Evolutionary conservation across 2,329 filamentous ascomycete genomes (phyloP), one percentile per base, ranked within the genome.

Genomic region (Laburnicola sp.): DNA sequence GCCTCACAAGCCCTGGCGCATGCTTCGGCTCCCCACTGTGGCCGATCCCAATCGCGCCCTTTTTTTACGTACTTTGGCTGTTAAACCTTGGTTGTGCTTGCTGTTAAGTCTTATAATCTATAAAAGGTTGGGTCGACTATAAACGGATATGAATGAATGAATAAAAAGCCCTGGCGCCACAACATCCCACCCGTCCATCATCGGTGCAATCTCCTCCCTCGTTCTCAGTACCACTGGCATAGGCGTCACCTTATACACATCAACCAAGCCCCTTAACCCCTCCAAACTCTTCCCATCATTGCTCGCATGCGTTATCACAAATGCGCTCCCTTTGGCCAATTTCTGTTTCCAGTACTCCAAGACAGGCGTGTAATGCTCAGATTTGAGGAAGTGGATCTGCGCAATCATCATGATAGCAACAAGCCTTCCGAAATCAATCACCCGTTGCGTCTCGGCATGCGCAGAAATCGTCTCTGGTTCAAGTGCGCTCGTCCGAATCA

Each of bases 361-460:
- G 2, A 54, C 30, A 10, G 31, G 31, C 2, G 27, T 39, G 26
- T 54, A 51, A 23, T 54, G 51, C n/a, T 22, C 23, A 22, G 25
- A 3, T 21, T 23, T 26, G 27, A 50, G 51, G 43, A 54, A 51
- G 25, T 51, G 51, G 11, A 54, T 45, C 23, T 51, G 25, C 10
- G 51, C 51, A 9, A 53, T 39, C 42, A 47, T 46, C 38, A 56
- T 34, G 28, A 56, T 34, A 4, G 25, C 49, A 11, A 53, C 53
- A 4, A 47, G 52, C 25, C 48, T 37, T 6, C 31, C 21, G 49
- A 55, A 51, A 36, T 52, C 52, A 2, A 55, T 55, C n/a, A 55
- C 2, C 9, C 48, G 43, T 10, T 36, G 9, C 2, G 44, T 30
- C 23, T 55, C 52, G 10, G 52, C 38, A 28, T 55, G 26, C n/a